Evolutionary conservation across 2,329 filamentous ascomycete species (phyloP).

Genomic region (Fusarium sp.): DNA sequence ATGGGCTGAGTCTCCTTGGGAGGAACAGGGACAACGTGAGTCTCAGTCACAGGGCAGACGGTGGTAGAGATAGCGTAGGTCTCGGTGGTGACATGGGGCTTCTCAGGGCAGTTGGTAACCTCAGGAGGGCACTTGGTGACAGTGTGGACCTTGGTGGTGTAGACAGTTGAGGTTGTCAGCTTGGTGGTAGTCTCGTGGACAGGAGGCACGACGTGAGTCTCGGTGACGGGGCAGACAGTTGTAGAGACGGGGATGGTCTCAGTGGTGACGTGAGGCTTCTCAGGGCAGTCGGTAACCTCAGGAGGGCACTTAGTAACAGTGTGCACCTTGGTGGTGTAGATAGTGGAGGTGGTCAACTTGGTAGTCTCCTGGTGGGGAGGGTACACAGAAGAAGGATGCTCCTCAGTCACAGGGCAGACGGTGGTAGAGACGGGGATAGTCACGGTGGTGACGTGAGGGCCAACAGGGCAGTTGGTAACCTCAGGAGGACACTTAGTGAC

Average conservation of each 20-base stretch:
- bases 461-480: conserved; percentile 6
- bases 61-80: conserved; percentile 33
- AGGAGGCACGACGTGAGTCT: conserved; percentile 1
- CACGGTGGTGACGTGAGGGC: not conserved
- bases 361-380: conserved; percentile 24
- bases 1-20: conserved; percentile 10
- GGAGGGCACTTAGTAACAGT: conserved; percentile 30
- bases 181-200: conserved; percentile 20
- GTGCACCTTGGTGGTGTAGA: conserved; percentile 29
- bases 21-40: not conserved
- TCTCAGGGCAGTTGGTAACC: conserved; percentile 29
- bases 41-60: conserved; percentile 34
- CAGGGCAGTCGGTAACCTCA: conserved; percentile 13
- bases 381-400: not conserved
- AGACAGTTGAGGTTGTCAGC: conserved; percentile 23
- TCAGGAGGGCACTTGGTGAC: conserved; percentile 31
- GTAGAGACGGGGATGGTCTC: conserved; percentile 27
- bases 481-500: conserved; percentile 27
- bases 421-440: not conserved
- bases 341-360: conserved; percentile 16
- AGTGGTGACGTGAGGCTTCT: conserved; percentile 20
- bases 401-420: not conserved
- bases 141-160: conserved; percentile 35
- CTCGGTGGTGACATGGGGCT: conserved; percentile 26
- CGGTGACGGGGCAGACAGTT: conserved; percentile 28